These are phyloP conservation scores for Raphanus raphanistrum DNA, from an alignment of 345 rosid genomes.

Conservation along the genomic window DNA sequence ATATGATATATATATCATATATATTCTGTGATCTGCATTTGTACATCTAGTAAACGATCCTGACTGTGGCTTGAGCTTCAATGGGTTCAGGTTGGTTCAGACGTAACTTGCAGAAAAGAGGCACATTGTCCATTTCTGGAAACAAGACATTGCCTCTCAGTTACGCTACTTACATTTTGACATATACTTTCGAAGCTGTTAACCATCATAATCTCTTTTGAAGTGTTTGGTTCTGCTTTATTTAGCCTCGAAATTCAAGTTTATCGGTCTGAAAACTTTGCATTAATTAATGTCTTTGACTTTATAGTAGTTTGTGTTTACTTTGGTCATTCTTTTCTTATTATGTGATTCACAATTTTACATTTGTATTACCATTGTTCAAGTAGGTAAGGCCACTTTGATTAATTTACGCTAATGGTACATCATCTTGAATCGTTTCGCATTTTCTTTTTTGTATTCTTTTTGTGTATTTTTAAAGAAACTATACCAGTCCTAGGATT, in stretches of 20 bases:
- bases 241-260: slow-evolving; percentile 15
- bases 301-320: slow-evolving; percentile 15
- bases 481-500: slow-evolving; percentile 21
- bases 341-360: neutral
- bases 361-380: neutral
- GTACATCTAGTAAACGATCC: neutral
- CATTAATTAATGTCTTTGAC: slow-evolving; percentile 15
- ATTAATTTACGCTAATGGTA: slow-evolving; percentile 19
- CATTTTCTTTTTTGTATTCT: neutral
- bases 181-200: slow-evolving; percentile 20
- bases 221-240: slow-evolving; percentile 20
- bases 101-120: slow-evolving; percentile 27
- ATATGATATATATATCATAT: too few species aligned
- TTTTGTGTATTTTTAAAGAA: neutral
- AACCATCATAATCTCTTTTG: slow-evolving; percentile 30
- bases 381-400: slow-evolving; percentile 18
- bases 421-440: neutral
- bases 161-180: slow-evolving; percentile 18
- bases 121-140: slow-evolving; percentile 21
- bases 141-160: slow-evolving; percentile 26
- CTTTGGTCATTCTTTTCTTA: slow-evolving; percentile 2
- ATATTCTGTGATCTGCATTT: neutral
- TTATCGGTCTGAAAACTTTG: slow-evolving; percentile 11
- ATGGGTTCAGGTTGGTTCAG: slow-evolving; percentile 11
- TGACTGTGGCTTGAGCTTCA: slow-evolving; percentile 5